Base-by-base conservation (phyloP, 768 basidiomycete genomes). In the Amyloporia xantha region DNA sequence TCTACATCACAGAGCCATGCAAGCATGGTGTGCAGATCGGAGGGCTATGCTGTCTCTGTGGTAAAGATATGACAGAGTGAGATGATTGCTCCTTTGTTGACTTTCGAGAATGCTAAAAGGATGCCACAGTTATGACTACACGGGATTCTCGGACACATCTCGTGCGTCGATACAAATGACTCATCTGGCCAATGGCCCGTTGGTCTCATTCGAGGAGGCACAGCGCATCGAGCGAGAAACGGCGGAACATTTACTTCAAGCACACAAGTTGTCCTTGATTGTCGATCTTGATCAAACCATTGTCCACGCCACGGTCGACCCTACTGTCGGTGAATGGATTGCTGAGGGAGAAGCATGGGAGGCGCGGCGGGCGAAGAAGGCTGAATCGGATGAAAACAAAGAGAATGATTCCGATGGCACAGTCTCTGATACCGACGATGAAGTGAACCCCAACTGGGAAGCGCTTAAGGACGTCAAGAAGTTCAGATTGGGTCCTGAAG, bases 241-340 rank as follows among this genome's bases (percentile, higher is more conserved):
- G 2, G 85, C 91, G 1, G 71, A 84, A 1, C 84, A 83, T 56
- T 79, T 99, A 28, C 76, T 91, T 59, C 74, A 77, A 48, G 71
- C 78, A 4, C 78, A 82, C 47, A 91, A 84, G 64, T 81, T 99
- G 26, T 91, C 90, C 27, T 82, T 99, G 43, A 97, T 99, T 56
- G 95, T 99, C 58, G 96, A 99, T 72, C 79, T 99, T 27, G 96
- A 99, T 69, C 96, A 99, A 66, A 99, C 96, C 11, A 93, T 98
- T 63, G 91, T 99, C 3, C 96, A 99, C 61, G 95, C 96, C 6
- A 97, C 95, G 0, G 94, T 97, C 21, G 96, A 99, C 67, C 95
- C 96, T 4, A 98, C 96, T 0, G 91, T 98, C 1, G 94, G 92
- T 26, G 95, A 97, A 64, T 98, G 96, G 96, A 89, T 96, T 59